Conservation (phyloP, 2,329 filamentous ascomycete genomes). For the Claviceps arundinis region DNA sequence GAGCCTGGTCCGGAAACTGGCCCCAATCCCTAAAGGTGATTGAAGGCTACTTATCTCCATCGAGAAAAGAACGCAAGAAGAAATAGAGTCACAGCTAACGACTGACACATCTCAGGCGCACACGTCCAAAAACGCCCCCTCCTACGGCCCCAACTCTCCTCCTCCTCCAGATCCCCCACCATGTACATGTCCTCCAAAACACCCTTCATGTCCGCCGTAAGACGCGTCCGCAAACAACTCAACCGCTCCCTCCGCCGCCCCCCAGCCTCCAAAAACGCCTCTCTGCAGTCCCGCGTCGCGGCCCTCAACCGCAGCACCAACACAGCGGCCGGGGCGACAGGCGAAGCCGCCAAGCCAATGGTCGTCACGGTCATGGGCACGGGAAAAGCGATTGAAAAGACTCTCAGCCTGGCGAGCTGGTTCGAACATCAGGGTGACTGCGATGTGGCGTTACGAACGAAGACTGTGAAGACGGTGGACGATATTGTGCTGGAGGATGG, state of each 20-base stretch:
- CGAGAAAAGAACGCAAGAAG: neutral
- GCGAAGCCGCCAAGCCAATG: neutral
- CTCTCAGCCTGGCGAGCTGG: slow-evolving; percentile 47
- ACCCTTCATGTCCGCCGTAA: slow-evolving; percentile 54
- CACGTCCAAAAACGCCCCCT: slow-evolving; percentile 37
- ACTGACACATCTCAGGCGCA: slow-evolving; percentile 22
- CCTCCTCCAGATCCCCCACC: slow-evolving; percentile 29
- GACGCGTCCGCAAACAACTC: slow-evolving; percentile 51
- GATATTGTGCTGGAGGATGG: slow-evolving; percentile 40
- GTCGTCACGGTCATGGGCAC: slow-evolving; percentile 49
- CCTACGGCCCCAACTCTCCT: slow-evolving; percentile 25
- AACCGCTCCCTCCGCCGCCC: slow-evolving; percentile 32
- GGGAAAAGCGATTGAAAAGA: slow-evolving; percentile 52
- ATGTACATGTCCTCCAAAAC: slow-evolving; percentile 54
- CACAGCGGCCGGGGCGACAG: slow-evolving; percentile 9
- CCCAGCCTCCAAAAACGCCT: slow-evolving; percentile 33
- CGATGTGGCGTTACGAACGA: slow-evolving; percentile 45
- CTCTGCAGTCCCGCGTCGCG: slow-evolving; percentile 32
- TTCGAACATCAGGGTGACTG: slow-evolving; percentile 50
- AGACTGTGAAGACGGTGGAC: slow-evolving; percentile 52
- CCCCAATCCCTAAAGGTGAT: slow-evolving; percentile 3
- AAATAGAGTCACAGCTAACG: neutral
- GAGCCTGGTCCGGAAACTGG: neutral
- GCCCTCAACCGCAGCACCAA: slow-evolving; percentile 23
- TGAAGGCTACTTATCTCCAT: neutral